Base-by-base conservation (phyloP, 2,329 filamentous ascomycete genomes). In the Teratosphaeria destructans region DNA sequence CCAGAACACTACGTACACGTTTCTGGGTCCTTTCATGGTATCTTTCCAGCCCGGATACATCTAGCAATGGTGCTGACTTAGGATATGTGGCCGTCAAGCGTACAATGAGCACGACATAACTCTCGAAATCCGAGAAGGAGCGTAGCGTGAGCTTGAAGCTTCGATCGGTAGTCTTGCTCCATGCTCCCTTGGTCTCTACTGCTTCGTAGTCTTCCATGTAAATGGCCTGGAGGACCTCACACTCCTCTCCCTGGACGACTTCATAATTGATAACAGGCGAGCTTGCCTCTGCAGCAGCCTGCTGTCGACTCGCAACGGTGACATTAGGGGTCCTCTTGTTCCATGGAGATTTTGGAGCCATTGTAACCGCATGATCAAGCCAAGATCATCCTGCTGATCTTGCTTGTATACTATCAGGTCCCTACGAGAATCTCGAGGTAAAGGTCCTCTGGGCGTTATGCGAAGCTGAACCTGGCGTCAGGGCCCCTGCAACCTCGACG, bases 1-100 rank as follows among this genome's bases (percentile, higher is more conserved):
- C 82, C 10, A 92, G 77, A 35, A 95, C 79, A 59, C 84, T 80
- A 68, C 86, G 80, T 16, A 95, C 81, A 68, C 87, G 88, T 70
- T 85, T 87, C 60, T 83, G 80, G 1, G 88, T 89, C 57, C 83
- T 85, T 66, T 88, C 86, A 52, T 85, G 85, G 59, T 96, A 77
- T 53, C 82, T 79, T 29, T 80, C 78, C 52, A 85, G 76, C 58
- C 85, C 79, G 64, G 88, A 86, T 53, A 95, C 71, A 4, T 81
- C 84, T 14, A 96, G 75, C 11, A 90, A 77, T 1, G 92, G 92
- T 1, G 85, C 77, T 1, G 90, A 88, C 70, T 90, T 95, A 3
- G 93, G 94, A 72, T 97, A 97, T 0, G 92, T 95, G 6, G 91
- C 88, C 8, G 90, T 94, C 65, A 97, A 78, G 59, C 89, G 86